Conservation (phyloP, 306 rosid species). For the Inga leiocalycina region DNA sequence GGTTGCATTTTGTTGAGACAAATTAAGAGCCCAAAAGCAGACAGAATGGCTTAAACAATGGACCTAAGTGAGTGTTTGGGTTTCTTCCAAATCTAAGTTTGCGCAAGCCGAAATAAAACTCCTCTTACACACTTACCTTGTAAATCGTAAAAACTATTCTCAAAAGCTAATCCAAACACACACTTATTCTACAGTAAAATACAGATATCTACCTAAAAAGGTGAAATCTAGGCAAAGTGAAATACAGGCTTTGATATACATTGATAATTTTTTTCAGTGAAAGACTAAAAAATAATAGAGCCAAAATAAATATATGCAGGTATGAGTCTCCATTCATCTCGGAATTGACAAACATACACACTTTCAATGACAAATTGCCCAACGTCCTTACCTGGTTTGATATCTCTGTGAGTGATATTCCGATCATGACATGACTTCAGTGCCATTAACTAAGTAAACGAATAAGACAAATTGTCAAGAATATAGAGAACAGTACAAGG, state of each 20-base stretch:
- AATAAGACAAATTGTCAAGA: constrained; percentile 26
- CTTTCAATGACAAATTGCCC: constrained; percentile 22
- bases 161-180: no score
- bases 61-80: neutral
- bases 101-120: no score
- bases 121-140: no score
- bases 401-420: constrained; percentile 94
- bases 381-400: constrained; percentile 85
- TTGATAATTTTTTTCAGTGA: constrained; percentile 9
- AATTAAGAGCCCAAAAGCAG: constrained; percentile 21
- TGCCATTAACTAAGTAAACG: constrained; percentile 67
- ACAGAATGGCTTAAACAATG: constrained; percentile 3
- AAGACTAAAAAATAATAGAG: constrained; percentile 7
- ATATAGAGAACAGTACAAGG: constrained; percentile 8
- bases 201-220: constrained; percentile 11
- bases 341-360: constrained; percentile 7
- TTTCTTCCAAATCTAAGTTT: no score
- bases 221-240: neutral
- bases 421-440: constrained; percentile 94
- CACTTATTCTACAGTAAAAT: neutral
- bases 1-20: neutral
- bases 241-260: constrained; percentile 8
- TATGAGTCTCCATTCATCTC: neutral
- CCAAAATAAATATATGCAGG: neutral
- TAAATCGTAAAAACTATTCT: no score